phyloP scores from a whole-genome alignment of 805 yeast genomes.

The Lachancea fermentati region DNA sequence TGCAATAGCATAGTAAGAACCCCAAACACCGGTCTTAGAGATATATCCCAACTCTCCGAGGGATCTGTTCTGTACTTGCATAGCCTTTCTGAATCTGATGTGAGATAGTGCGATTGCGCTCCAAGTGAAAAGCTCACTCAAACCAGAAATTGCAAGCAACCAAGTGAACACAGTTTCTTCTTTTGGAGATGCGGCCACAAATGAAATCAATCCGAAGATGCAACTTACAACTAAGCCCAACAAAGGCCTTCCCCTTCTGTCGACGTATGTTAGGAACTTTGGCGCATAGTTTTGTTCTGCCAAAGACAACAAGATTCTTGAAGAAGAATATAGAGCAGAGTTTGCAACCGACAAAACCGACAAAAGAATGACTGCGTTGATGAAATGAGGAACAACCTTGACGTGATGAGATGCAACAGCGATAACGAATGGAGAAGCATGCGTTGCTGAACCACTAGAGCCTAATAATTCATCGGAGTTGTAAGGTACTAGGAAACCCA shows the following conservation, averaged over 20 bases:
- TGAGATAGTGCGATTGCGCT: slow-evolving; percentile 50
- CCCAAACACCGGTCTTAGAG: slow-evolving; percentile 47
- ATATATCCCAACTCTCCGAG: slow-evolving; percentile 46
- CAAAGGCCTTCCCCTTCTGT: slow-evolving; percentile 58
- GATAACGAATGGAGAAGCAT: slow-evolving; percentile 64
- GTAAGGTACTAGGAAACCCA: slow-evolving; percentile 52
- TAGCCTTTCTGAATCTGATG: slow-evolving; percentile 53
- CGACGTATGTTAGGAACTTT: slow-evolving; percentile 45
- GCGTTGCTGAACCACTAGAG: slow-evolving; percentile 36
- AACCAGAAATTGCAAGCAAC: slow-evolving; percentile 57
- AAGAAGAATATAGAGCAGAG: slow-evolving; percentile 65
- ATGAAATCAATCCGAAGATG: slow-evolving; percentile 54
- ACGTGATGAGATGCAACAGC: slow-evolving; percentile 57
- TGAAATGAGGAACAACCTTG: slow-evolving; percentile 60
- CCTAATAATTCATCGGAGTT: slow-evolving; percentile 41
- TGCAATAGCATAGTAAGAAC: slow-evolving; percentile 46
- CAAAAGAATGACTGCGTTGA: slow-evolving; percentile 65
- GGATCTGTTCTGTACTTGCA: slow-evolving; percentile 48
- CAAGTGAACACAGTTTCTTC: slow-evolving; percentile 56
- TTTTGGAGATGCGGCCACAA: slow-evolving; percentile 58
- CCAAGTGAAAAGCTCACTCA: slow-evolving; percentile 62
- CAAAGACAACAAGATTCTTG: slow-evolving; percentile 61
- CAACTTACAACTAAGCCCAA: slow-evolving; percentile 48
- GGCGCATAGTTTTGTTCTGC: slow-evolving; percentile 77
- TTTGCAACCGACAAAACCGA: slow-evolving; percentile 74